These are phyloP conservation scores for Citrullus colocynthis DNA, from an alignment of 306 rosid species.

Conservation along the genomic window DNA sequence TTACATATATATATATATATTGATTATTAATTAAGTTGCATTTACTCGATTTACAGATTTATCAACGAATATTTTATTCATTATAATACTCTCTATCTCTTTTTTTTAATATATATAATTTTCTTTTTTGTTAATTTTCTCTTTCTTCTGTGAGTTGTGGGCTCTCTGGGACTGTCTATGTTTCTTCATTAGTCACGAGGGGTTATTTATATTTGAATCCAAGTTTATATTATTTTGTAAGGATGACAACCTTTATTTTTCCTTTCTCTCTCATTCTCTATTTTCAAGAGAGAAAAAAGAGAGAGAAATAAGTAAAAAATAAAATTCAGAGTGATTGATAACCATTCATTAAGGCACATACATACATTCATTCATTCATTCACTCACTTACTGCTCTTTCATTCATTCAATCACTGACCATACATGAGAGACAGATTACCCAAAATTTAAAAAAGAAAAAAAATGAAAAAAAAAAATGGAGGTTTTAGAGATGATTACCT, in stretches of 20 bases:
- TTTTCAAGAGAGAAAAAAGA: neutral
- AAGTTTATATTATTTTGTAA: conserved; percentile 48
- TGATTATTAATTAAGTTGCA: too few species aligned
- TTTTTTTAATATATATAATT: too few species aligned
- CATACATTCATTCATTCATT: conserved; percentile 6
- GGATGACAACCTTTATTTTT: conserved; percentile 42
- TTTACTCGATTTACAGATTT: too few species aligned
- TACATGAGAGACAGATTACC: neutral
- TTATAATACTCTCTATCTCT: too few species aligned
- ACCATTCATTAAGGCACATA: neutral
- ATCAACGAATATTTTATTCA: too few species aligned
- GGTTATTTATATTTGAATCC: conserved; percentile 33
- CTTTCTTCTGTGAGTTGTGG: conserved; percentile 3
- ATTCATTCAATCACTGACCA: conserved; percentile 11
- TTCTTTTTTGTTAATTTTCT: neutral
- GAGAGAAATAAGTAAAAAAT: neutral
- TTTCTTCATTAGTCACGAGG: conserved; percentile 61
- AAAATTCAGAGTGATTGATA: neutral
- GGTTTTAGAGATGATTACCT: conserved; percentile 27
- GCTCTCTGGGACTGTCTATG: conserved; percentile 18
- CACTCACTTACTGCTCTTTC: conserved; percentile 9
- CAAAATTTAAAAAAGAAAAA: neutral
- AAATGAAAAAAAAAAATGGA: neutral
- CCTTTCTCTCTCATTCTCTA: neutral
- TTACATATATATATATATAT: too few species aligned